Conservation (phyloP, 2,329 filamentous ascomycete species). For the Fusarium begoniae region DNA sequence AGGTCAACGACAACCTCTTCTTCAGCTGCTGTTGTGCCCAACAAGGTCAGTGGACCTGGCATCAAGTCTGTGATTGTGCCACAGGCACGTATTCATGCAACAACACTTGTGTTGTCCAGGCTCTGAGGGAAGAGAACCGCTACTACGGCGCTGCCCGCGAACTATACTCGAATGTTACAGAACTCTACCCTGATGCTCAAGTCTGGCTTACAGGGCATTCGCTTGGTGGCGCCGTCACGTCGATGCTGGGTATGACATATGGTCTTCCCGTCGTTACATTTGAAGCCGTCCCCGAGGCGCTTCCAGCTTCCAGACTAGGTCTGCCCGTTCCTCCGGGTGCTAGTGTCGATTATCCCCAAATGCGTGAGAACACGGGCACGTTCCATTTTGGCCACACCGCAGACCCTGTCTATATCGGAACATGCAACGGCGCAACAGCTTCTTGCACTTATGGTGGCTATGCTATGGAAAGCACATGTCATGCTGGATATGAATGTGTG, state of each 20-base stretch:
- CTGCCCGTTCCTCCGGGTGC: slow-evolving; percentile 85
- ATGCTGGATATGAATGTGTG: slow-evolving; percentile 85
- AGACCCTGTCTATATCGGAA: slow-evolving; percentile 93
- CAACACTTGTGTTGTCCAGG: slow-evolving; percentile 83
- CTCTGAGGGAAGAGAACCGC: slow-evolving; percentile 81
- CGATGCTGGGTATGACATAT: slow-evolving; percentile 90
- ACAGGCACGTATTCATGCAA: slow-evolving; percentile 90
- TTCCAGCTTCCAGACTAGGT: slow-evolving; percentile 84
- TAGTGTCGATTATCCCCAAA: slow-evolving; percentile 75
- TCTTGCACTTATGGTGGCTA: slow-evolving; percentile 93
- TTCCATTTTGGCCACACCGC: slow-evolving; percentile 96
- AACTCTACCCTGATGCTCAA: slow-evolving; percentile 83
- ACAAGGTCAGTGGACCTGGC: slow-evolving; percentile 89
- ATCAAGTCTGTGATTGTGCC: slow-evolving; percentile 92
- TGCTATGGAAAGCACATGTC: slow-evolving; percentile 91
- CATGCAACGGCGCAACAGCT: slow-evolving; percentile 89
- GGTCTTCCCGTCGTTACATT: slow-evolving; percentile 92
- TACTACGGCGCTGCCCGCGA: slow-evolving; percentile 92
- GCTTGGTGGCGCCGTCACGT: slow-evolving; percentile 86
- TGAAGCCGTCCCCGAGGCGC: slow-evolving; percentile 89
- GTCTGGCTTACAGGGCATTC: slow-evolving; percentile 95
- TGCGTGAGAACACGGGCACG: slow-evolving; percentile 76
- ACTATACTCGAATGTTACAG: slow-evolving; percentile 91
- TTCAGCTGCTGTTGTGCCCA: slow-evolving; percentile 98
- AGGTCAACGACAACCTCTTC: slow-evolving; percentile 96